Base-by-base conservation (phyloP, 2,329 filamentous ascomycete genomes). In the Aspergillus awamori region DNA sequence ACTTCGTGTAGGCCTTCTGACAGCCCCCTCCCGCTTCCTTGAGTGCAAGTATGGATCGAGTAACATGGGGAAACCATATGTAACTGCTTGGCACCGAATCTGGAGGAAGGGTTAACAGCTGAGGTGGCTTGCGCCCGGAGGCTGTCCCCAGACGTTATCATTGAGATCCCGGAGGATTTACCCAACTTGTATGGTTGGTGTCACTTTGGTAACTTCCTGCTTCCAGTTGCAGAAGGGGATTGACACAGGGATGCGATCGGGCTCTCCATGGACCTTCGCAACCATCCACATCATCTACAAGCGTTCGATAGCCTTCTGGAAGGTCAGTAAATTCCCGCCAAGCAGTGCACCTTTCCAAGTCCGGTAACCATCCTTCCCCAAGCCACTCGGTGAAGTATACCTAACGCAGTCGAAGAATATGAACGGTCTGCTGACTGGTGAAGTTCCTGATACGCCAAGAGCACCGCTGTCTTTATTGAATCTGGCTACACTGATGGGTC, bases 261-360 rank as follows among this genome's bases (percentile, higher is more conserved):
- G 5, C 38, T 26, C n/a, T n/a, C 17, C 26, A 43, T 30, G 28
- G 26, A 26, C 28, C 20, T 43, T 49, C 17, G 15, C 26, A 47
- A 22, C 39, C 41, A 45, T 39, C 30, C 51, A 53, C 30, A 39
- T 15, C 51, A 17, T 5, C 28, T 55, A 11, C 22, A 38, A 39
- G 53, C 49, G 48, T 62, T 65, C 59, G 51, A 62, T 45, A 58
- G 43, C 47, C 52, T 67, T 65, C 66, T 65, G 52, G 63, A 68
- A 65, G 51, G 15, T 26, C 17, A 48, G 33, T 52, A 58, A 58
- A 59, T 59, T 39, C 45, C 47, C 54, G 38, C 57, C 43, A 58
- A 48, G 45, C 36, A 30, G 59, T 47, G 59, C 36, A 43, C 55
- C 55, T 63, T 59, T 8, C 62, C 59, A 56, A 36, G 56, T 66